Base-by-base conservation (phyloP, 169 alveolate genomes). In the Prorocentrum cordatum region DNA sequence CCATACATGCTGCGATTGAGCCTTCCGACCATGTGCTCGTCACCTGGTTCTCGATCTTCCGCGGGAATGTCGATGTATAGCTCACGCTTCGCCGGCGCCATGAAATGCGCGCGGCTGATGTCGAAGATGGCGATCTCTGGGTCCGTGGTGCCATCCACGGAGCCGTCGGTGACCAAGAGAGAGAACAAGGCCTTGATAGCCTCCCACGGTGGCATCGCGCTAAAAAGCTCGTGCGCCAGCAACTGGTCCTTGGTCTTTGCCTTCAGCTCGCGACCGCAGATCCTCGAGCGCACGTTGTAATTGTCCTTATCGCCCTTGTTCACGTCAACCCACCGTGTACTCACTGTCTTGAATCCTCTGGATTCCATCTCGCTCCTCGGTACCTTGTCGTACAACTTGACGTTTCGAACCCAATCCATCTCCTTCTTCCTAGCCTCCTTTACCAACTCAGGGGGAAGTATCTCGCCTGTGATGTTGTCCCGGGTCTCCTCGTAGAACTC, bases 171-270 rank as follows among this genome's bases (percentile, higher is more conserved):
- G 47, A 75, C 86, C 58, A 75, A 22, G 2, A 75, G 27, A 6
- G 61, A 22, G 12, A 75, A 26, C 38, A 75, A 22, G 2, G 72
- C 24, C 59, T 54, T 50, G 29, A 75, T 71, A 26, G 16, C n/a
- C 31, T 75, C 86, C 86, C 86, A 75, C 12, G 86, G 86, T n/a
- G 86, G 86, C 35, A 45, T 75, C 12, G 86, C 86, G 9, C 42
- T n/a, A 29, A 75, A 75, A 22, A 75, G 38, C 14, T 75, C 86
- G 38, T 75, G 86, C 2, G 86, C 86, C 10, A 75, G 27, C 35
- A 75, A 36, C 4, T 70, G 33, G 5, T 33, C 71, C 71, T 35
- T 32, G 3, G 72, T 75, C 58, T 75, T 75, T 0, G 59, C 86
- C 72, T 75, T 75, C 22, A 75, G 59, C 59, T 75, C 86, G 20